Evolutionary conservation across 129 eudicot species (phyloP), one percentile per base, ranked within the genome.

Genomic region (Apium graveolens): DNA sequence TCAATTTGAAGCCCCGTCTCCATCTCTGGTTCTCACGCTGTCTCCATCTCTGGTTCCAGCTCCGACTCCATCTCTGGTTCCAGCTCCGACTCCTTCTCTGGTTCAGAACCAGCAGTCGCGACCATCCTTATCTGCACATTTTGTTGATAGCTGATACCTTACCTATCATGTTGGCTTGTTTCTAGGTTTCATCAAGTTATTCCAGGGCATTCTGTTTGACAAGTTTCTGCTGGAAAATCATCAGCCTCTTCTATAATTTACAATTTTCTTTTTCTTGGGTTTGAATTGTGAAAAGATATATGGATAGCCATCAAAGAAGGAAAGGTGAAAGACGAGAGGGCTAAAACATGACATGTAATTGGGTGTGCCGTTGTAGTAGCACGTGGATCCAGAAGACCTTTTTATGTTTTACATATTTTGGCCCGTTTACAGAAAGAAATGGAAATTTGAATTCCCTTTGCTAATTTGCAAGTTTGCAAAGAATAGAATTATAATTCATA

Each of bases 161-260:
- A 55, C 66, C 26, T 31, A 53, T 65, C 84, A 74, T 71, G 76
- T 80, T 65, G 76, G 46, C 7, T 79, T 53, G 10, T 73, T 82
- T 46, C 7, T 70, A 14, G 60, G 74, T 78, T 78, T 27, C 37
- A 14, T 70, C 48, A 14, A 35, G 45, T 75, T 46, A 68, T 82
- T 81, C 41, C 42, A 79, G 86, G 78, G 73, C 65, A 16, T 44
- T 53, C 76, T 46, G 82, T 65, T 81, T 74, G 83, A 80, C 31
- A 18, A 51, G 80, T 74, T 81, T 83, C 87, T 74, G 88, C 86
- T 88, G 92, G 95, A 86, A 89, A 89, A 86, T 88, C 88, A 81
- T 86, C 84, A 34, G 21, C 76, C 80, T 81, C 83, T 63, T 37
- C 57, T 76, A 42, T 71, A 69, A 63, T 74, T 77, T 82, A 43